Evolutionary conservation across 2,329 filamentous ascomycete species (phyloP).

Genomic region (Zalaria sp.): DNA sequence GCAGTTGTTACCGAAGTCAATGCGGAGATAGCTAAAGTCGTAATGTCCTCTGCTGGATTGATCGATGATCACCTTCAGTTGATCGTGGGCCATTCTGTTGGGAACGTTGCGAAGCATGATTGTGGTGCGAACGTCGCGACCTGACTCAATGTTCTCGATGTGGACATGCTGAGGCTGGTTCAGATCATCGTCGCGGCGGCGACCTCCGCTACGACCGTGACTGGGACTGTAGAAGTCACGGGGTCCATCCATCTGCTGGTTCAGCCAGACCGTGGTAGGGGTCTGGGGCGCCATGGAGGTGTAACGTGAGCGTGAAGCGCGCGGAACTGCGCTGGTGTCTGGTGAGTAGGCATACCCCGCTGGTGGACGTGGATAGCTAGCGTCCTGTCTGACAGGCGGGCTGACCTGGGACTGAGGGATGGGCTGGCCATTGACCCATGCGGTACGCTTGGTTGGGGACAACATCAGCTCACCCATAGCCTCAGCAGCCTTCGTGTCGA

Average conservation of each 20-base stretch:
- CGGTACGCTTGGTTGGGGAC: conserved; percentile 14
- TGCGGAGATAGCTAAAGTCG: conserved; percentile 90
- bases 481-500: neutral
- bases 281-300: too few species aligned
- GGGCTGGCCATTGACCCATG: conserved; percentile 6
- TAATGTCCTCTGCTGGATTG: conserved; percentile 63
- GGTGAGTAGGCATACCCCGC: too few species aligned
- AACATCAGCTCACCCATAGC: neutral
- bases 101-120: conserved; percentile 92
- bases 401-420: neutral
- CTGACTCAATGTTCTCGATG: conserved; percentile 22
- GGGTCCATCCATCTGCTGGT: too few species aligned
- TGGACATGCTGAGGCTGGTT: conserved; percentile 25
- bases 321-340: too few species aligned
- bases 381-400: too few species aligned
- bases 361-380: too few species aligned
- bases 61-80: conserved; percentile 65
- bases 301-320: too few species aligned
- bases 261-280: too few species aligned
- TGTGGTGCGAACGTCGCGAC: conserved; percentile 35
- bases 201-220: conserved; percentile 7
- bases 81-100: conserved; percentile 59
- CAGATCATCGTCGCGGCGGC: neutral
- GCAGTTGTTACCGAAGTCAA: conserved; percentile 37
- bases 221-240: conserved; percentile 1